Percentiles rank a stretch among this genome's conserved stretches.
Conservation (phyloP, 1,284 basidiomycete species). For the Ceratorhiza oryzae-sativae region DNA sequence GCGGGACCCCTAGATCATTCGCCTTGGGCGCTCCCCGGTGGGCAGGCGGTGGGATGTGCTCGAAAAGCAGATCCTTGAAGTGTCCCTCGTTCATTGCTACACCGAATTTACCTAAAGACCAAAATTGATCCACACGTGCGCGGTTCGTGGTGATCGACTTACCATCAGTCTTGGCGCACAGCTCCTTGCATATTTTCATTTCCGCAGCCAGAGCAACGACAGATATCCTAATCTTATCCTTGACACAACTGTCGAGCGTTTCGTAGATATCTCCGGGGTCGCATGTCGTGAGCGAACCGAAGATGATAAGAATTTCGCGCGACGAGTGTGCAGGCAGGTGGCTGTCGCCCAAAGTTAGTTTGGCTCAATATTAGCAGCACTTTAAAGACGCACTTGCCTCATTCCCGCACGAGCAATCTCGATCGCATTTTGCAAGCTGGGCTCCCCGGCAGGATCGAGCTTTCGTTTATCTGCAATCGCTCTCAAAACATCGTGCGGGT, state of each 20-base stretch:
- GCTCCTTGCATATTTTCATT: constrained; percentile 94
- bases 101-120: constrained; percentile 77
- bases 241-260: constrained; percentile 81
- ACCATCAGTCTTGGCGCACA: constrained; percentile 90
- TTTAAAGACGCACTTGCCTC: constrained; percentile 62
- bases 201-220: constrained; percentile 94
- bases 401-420: constrained; percentile 93
- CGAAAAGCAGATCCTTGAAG: constrained; percentile 93
- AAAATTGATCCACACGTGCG: constrained; percentile 41
- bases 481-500: constrained; percentile 91
- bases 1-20: constrained; percentile 43
- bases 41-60: constrained; percentile 93
- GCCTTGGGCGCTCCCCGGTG: constrained; percentile 69
- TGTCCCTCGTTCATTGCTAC: constrained; percentile 98
- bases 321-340: constrained; percentile 96
- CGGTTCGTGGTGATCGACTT: constrained; percentile 45
- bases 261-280: constrained; percentile 97
- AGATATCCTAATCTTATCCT: constrained; percentile 86
- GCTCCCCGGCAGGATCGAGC: constrained; percentile 90
- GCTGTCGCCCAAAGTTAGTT: constrained; percentile 53
- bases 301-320: constrained; percentile 91
- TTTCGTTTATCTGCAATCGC: constrained; percentile 86
- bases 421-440: constrained; percentile 94
- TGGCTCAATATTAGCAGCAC: not conserved
- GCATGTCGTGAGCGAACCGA: constrained; percentile 94